A percentile compares a stretch with the other conserved stretches of the same genome.
Evolutionary conservation across 495 filamentous ascomycete genomes (phyloP).

Genomic region (Neurospora sp.): DNA sequence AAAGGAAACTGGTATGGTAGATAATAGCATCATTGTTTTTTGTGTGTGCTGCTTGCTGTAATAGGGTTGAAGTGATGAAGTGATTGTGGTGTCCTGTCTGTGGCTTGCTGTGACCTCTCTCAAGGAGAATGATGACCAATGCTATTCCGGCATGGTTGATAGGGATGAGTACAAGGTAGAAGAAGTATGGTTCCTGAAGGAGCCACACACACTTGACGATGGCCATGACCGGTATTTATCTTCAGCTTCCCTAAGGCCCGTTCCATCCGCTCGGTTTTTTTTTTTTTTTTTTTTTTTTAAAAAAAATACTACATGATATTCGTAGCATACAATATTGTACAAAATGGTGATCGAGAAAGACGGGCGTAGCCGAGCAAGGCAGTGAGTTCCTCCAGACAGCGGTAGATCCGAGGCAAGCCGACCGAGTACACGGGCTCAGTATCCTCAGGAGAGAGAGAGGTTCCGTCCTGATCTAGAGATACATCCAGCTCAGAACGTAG

Average conservation of each 20-base stretch:
- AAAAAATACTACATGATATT: constrained; percentile 3
- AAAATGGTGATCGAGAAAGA: not conserved
- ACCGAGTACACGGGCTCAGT: not conserved
- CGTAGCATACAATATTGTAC: constrained; percentile 2
- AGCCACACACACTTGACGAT: no score
- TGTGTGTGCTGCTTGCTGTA: no score
- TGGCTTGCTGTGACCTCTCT: no score
- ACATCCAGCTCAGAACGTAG: not conserved
- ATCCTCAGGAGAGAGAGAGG: not conserved
- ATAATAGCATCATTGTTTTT: not conserved
- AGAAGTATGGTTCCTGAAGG: no score
- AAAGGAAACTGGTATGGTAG: not conserved
- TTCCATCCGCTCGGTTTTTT: no score
- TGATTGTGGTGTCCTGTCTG: not conserved
- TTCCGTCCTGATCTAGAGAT: not conserved
- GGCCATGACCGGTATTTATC: no score
- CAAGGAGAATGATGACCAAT: no score
- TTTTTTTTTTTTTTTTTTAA: no score
- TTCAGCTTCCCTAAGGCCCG: no score
- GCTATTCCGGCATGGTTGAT: no score
- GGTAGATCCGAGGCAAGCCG: not conserved
- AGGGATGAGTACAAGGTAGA: no score
- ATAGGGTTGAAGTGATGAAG: no score
- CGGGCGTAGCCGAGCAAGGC: not conserved
- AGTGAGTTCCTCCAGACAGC: not conserved